Conservation (phyloP, 2,329 filamentous ascomycete genomes). For the Aspergillus texensis region DNA sequence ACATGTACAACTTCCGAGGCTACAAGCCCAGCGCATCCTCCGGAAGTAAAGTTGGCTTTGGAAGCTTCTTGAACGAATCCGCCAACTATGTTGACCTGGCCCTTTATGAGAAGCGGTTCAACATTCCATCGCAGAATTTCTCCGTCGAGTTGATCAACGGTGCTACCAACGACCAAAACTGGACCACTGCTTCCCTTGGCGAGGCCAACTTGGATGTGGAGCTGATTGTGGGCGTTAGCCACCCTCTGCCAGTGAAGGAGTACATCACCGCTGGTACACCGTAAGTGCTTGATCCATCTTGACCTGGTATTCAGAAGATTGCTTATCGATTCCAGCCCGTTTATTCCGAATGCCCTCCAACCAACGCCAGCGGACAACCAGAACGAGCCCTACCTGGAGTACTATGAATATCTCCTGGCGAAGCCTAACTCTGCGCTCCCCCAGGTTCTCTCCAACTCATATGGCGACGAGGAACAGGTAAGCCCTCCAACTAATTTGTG, state of each 20-base stretch:
- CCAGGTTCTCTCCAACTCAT: slow-evolving; percentile 65
- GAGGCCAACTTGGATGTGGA: slow-evolving; percentile 66
- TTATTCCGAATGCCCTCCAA: slow-evolving; percentile 51
- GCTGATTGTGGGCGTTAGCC: slow-evolving; percentile 58
- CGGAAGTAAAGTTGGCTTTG: slow-evolving; percentile 55
- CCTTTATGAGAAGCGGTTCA: slow-evolving; percentile 42
- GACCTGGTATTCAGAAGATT: background rate
- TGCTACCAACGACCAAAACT: slow-evolving; percentile 45
- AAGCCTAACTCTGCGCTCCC: slow-evolving; percentile 56
- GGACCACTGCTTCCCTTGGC: slow-evolving; percentile 41
- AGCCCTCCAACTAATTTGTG: background rate
- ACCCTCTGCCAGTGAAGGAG: slow-evolving; percentile 47
- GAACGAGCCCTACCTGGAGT: slow-evolving; percentile 71
- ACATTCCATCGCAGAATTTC: slow-evolving; percentile 44
- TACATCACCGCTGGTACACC: background rate
- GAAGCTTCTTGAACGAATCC: slow-evolving; percentile 56
- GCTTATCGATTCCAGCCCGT: slow-evolving; percentile 48
- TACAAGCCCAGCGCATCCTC: slow-evolving; percentile 49
- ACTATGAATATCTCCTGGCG: slow-evolving; percentile 60
- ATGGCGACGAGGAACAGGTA: slow-evolving; percentile 63
- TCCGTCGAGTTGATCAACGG: slow-evolving; percentile 42
- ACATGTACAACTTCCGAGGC: slow-evolving; percentile 53
- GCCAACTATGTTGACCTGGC: slow-evolving; percentile 52
- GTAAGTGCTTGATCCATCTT: background rate
- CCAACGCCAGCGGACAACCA: slow-evolving; percentile 45